Conservation (phyloP, 2,329 filamentous ascomycete species). For the Fusarium robinianum region DNA sequence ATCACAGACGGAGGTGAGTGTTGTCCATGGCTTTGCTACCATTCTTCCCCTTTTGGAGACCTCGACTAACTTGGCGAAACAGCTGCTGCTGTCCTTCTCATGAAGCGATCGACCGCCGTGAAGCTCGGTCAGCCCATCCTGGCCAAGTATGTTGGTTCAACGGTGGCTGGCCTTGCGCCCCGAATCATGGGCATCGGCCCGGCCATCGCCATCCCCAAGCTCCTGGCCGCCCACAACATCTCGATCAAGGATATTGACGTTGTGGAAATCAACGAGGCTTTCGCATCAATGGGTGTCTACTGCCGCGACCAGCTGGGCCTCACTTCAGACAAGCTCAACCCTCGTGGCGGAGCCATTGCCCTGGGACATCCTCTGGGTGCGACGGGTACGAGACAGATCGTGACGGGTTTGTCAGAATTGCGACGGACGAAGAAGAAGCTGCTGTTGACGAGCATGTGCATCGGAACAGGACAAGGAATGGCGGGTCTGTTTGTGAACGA, state of each 20-base stretch:
- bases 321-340: slow-evolving; percentile 78
- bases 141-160: slow-evolving; percentile 92
- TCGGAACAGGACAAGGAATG: slow-evolving; percentile 72
- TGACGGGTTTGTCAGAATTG: slow-evolving; percentile 86
- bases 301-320: slow-evolving; percentile 75
- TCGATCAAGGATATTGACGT: slow-evolving; percentile 83
- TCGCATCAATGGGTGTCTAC: slow-evolving; percentile 97
- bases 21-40: neutral
- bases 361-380: slow-evolving; percentile 81
- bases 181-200: slow-evolving; percentile 97
- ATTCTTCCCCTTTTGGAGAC: neutral
- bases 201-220: slow-evolving; percentile 75
- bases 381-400: slow-evolving; percentile 80
- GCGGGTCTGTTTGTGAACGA: slow-evolving; percentile 69
- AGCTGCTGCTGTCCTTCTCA: slow-evolving; percentile 86
- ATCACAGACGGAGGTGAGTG: slow-evolving; percentile 82
- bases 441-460: slow-evolving; percentile 89
- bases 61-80: slow-evolving; percentile 16
- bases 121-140: slow-evolving; percentile 88
- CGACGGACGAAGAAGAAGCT: slow-evolving; percentile 87
- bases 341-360: slow-evolving; percentile 79
- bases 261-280: slow-evolving; percentile 95
- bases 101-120: slow-evolving; percentile 90
- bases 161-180: slow-evolving; percentile 85
- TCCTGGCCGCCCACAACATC: slow-evolving; percentile 79